A percentile compares a stretch with the other conserved stretches of the same genome.
Evolutionary conservation across 257 asterid genomes (phyloP).

Genomic region (Paulownia fortunei): DNA sequence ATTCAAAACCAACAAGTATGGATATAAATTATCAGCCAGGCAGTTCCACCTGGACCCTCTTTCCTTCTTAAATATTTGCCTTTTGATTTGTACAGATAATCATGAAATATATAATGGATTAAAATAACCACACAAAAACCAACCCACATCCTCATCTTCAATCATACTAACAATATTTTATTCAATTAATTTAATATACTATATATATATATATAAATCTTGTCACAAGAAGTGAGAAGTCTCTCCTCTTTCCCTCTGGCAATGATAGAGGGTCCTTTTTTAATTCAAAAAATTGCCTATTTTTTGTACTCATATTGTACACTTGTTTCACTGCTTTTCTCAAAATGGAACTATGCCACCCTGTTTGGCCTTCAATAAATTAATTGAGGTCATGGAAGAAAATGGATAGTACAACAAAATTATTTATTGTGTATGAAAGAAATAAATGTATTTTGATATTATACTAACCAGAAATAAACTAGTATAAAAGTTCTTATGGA

Average conservation of each 20-base stretch:
- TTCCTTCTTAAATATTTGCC: slow-evolving; percentile 4
- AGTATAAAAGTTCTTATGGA: background rate
- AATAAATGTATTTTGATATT: background rate
- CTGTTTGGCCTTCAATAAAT: background rate
- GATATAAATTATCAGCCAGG: slow-evolving; percentile 35
- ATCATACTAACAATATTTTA: slow-evolving; percentile 34
- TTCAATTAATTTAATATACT: background rate
- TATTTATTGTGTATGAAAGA: background rate
- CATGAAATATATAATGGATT: slow-evolving; percentile 32
- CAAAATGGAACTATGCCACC: slow-evolving; percentile 12
- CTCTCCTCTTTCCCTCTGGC: slow-evolving; percentile 28
- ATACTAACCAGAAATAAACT: background rate
- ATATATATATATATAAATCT: background rate
- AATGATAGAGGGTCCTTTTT: background rate
- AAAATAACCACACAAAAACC: slow-evolving; percentile 34
- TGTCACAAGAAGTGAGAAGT: slow-evolving; percentile 28
- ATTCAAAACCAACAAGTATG: background rate
- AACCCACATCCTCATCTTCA: slow-evolving; percentile 48
- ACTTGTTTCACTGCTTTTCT: background rate
- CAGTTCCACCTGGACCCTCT: slow-evolving; percentile 57
- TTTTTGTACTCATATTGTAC: background rate
- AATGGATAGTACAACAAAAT: background rate
- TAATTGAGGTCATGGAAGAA: slow-evolving; percentile 5
- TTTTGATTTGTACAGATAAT: slow-evolving; percentile 35
- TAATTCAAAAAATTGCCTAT: background rate